Percentiles rank a stretch among this genome's conserved stretches.
Evolutionary conservation across 148 eudicot species (phyloP).

Genomic region (Suaeda aralocaspica): DNA sequence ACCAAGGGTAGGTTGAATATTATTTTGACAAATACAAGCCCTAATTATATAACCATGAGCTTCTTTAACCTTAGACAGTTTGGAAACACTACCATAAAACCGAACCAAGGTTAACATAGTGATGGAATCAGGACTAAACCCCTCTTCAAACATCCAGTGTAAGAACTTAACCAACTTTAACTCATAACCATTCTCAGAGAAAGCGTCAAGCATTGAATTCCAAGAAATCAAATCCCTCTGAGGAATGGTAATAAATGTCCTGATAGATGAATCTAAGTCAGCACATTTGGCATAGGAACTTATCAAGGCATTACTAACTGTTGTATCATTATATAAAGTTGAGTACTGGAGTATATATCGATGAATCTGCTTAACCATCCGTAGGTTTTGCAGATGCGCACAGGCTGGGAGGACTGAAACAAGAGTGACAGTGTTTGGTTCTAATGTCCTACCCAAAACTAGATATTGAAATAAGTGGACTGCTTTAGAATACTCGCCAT

Average conservation of each 20-base stretch:
- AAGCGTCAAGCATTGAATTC: conserved; percentile 63
- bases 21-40: conserved; percentile 26
- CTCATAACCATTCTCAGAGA: conserved; percentile 35
- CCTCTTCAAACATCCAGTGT: conserved; percentile 42
- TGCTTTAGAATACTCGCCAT: conserved; percentile 45
- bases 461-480: conserved; percentile 44
- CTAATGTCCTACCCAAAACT: conserved; percentile 21
- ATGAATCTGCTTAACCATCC: conserved; percentile 57
- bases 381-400: conserved; percentile 37
- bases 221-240: conserved; percentile 65
- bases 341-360: conserved; percentile 43
- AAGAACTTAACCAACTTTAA: conserved; percentile 31
- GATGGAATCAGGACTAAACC: conserved; percentile 51
- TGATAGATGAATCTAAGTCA: conserved; percentile 36
- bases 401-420: conserved; percentile 63
- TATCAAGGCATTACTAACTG: conserved; percentile 54
- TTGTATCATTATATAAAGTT: conserved; percentile 32
- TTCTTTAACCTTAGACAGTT: conserved; percentile 50
- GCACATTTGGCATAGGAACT: conserved; percentile 55
- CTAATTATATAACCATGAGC: conserved; percentile 55
- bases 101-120: conserved; percentile 52
- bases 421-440: conserved; percentile 49
- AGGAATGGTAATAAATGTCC: conserved; percentile 34
- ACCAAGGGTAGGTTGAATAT: conserved; percentile 36
- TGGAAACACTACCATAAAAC: conserved; percentile 38